Percentiles rank a stretch among this genome's conserved stretches.
phyloP scores from a whole-genome alignment of 306 rosid species.

The Vigna angularis region DNA sequence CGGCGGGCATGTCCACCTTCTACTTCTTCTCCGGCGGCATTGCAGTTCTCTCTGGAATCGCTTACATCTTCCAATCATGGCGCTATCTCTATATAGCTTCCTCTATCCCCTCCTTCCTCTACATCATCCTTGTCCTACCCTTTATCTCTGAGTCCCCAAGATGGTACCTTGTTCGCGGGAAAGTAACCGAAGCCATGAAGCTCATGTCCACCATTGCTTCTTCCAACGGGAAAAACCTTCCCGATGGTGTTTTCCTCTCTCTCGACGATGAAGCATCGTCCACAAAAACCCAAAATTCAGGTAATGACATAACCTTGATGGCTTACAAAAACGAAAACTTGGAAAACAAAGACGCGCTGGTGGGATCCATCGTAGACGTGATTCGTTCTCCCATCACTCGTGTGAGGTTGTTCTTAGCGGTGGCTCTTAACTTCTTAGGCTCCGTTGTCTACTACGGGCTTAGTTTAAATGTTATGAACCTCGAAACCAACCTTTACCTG shows the following conservation, averaged over 20 bases:
- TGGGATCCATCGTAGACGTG: conserved; percentile 74
- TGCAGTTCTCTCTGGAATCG: conserved; percentile 67
- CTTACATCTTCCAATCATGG: conserved; percentile 74
- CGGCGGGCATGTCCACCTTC: conserved; percentile 87
- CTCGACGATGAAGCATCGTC: conserved; percentile 64
- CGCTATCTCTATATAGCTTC: conserved; percentile 73
- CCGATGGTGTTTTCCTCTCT: conserved; percentile 52
- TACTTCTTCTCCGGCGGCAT: conserved; percentile 92
- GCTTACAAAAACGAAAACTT: neutral
- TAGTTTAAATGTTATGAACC: conserved; percentile 75
- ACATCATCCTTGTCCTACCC: conserved; percentile 63
- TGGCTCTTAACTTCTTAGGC: conserved; percentile 64
- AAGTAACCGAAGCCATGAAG: conserved; percentile 60
- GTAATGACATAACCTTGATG: neutral
- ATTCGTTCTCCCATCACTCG: conserved; percentile 66
- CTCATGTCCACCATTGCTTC: conserved; percentile 74
- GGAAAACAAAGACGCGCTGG: conserved; percentile 48
- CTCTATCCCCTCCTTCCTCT: conserved; percentile 79
- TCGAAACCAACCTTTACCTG: conserved; percentile 71
- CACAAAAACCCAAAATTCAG: neutral
- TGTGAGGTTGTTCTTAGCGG: conserved; percentile 62
- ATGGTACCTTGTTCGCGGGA: conserved; percentile 88
- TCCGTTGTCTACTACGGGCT: conserved; percentile 88
- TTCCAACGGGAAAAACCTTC: conserved; percentile 65
- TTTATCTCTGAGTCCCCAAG: conserved; percentile 90